Base-by-base conservation (phyloP, 805 yeast species). In the Pichia insulana region DNA sequence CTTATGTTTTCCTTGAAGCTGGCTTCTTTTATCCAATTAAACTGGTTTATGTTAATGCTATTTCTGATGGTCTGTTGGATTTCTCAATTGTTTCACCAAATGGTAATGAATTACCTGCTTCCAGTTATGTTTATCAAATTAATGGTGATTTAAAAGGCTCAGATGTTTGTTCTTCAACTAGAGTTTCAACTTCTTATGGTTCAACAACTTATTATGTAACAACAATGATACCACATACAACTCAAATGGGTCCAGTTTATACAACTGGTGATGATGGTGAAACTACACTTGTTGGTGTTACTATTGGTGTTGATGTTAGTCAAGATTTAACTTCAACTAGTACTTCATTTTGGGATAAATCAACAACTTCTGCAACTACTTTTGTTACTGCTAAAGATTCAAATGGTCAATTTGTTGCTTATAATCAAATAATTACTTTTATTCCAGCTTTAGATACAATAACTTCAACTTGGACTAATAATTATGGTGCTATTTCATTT, bases 21-120 rank as follows among this genome's bases (percentile, higher is more conserved):
- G 50, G 48, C 30, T 37, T 22, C 25, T 46, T 37, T 26, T 51
- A 52, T 40, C 56, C 55, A 31, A 31, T 52, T 18, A 52, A 46
- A 38, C 27, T 52, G 30, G 53, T 49, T 30, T 52, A 46, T 30
- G 34, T 45, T 11, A 50, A 53, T 30, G 40, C 36, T 13, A 18
- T 34, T 13, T 27, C 48, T 6, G 44, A 42, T 40, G 47, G 47
- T 30, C 17, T 17, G 2, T 33, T 52, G 2, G 11, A 35, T 8
- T 50, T 53, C 13, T 11, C 31, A 3, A 40, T 53, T 36, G n/a
- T 9, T 4, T 42, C 34, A 16, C 54, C 56, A 7, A 12, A 30
- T 25, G 52, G 50, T 16, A 16, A 20, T 4, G 3, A 34, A 3
- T 35, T 33, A 7, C 31, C 34, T 20, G 37, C 35, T 13, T 18